Evolutionary conservation across 768 basidiomycete genomes (phyloP).

Genomic region (Mycena chlorophos): DNA sequence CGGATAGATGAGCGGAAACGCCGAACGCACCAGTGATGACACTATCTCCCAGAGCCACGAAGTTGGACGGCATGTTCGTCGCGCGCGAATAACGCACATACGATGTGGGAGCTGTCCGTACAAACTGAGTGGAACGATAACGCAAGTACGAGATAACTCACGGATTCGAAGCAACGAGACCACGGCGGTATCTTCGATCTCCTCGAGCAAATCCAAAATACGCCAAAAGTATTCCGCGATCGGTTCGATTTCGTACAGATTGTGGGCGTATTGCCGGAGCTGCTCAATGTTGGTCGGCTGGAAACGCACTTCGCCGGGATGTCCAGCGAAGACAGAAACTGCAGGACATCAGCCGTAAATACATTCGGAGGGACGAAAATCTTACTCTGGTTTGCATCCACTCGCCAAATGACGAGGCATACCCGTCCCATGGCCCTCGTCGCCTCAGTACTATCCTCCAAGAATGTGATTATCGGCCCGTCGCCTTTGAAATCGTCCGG

Average conservation of each 20-base stretch:
- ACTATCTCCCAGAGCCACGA: slow-evolving; percentile 34
- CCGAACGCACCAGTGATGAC: slow-evolving; percentile 21
- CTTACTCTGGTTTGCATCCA: background rate
- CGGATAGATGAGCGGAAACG: background rate
- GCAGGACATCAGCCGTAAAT: background rate
- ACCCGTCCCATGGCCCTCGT: slow-evolving; percentile 19
- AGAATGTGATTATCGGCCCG: slow-evolving; percentile 13
- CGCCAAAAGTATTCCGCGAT: slow-evolving; percentile 28
- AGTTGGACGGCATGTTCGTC: slow-evolving; percentile 31
- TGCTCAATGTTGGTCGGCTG: slow-evolving; percentile 19
- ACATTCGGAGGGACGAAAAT: background rate
- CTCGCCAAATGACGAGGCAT: slow-evolving; percentile 12
- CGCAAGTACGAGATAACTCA: background rate
- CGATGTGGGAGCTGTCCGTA: slow-evolving; percentile 16
- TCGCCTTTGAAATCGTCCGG: slow-evolving; percentile 18
- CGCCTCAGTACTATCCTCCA: slow-evolving; percentile 17
- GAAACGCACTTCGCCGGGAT: slow-evolving; percentile 5
- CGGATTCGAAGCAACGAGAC: background rate
- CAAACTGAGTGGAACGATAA: background rate
- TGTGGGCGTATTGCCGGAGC: slow-evolving; percentile 11
- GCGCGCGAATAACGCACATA: slow-evolving; percentile 27
- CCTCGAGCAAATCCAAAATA: slow-evolving; percentile 29
- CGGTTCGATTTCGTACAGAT: slow-evolving; percentile 17
- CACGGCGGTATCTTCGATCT: slow-evolving; percentile 22
- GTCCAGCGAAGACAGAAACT: slow-evolving; percentile 20